A percentile compares a stretch with the other conserved stretches of the same genome.
Evolutionary conservation across 805 yeast species (phyloP).

Genomic region (Komagataella kurtzmanii): DNA sequence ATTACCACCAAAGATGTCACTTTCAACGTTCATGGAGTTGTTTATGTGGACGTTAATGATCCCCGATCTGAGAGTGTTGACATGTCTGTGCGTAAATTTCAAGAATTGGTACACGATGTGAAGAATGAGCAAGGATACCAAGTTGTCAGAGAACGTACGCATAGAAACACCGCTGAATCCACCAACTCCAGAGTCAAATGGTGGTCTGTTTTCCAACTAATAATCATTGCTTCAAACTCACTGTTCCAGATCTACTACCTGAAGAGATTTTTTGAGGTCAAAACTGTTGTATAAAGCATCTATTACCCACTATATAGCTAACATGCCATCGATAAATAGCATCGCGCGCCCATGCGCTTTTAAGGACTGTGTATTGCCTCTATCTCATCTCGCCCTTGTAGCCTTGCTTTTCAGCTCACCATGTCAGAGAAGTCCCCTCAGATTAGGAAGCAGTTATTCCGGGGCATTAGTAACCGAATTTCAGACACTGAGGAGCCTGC

Average conservation of each 20-base stretch:
- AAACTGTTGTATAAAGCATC: slow-evolving; percentile 55
- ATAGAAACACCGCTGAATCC: slow-evolving; percentile 96
- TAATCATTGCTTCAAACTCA: slow-evolving; percentile 77
- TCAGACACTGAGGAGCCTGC: background rate
- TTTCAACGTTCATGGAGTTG: slow-evolving; percentile 88
- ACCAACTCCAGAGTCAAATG: slow-evolving; percentile 94
- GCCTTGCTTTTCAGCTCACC: background rate
- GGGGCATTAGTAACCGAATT: background rate
- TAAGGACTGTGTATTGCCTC: too few species aligned
- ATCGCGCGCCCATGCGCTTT: background rate
- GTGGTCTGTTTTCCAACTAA: slow-evolving; percentile 90
- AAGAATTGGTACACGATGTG: slow-evolving; percentile 70
- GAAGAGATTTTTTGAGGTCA: slow-evolving; percentile 91
- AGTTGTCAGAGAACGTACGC: slow-evolving; percentile 92
- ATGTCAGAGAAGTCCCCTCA: background rate
- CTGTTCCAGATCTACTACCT: slow-evolving; percentile 88
- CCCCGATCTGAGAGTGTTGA: slow-evolving; percentile 32
- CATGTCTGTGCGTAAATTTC: slow-evolving; percentile 63
- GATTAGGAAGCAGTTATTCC: background rate
- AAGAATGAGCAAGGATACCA: slow-evolving; percentile 88
- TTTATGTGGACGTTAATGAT: slow-evolving; percentile 22
- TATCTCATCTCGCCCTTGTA: background rate
- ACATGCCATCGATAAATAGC: background rate
- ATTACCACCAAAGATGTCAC: slow-evolving; percentile 79
- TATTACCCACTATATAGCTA: background rate